A percentile compares a stretch with the other conserved stretches of the same genome.
phyloP scores from a whole-genome alignment of 2,329 filamentous ascomycete species.

The Zelopaecilomyces penicillatus region DNA sequence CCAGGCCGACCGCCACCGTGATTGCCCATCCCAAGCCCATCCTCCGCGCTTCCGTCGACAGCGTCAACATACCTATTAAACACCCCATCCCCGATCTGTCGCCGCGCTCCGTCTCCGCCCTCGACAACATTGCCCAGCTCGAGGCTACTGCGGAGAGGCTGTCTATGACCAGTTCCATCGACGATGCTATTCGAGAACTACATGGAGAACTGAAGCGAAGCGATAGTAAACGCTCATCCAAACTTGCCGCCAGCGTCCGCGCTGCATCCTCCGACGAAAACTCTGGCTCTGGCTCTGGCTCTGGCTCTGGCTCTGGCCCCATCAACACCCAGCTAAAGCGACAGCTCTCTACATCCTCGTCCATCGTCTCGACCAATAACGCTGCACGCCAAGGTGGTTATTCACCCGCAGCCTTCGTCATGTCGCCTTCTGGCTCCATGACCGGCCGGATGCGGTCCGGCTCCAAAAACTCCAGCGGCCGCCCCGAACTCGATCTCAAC shows the following conservation, averaged over 20 bases:
- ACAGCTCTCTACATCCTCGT: constrained; percentile 43
- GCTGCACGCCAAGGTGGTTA: constrained; percentile 61
- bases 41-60: constrained; percentile 38
- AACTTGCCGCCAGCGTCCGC: constrained; percentile 42
- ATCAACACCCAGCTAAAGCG: constrained; percentile 23
- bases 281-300: constrained; percentile 14
- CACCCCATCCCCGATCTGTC: constrained; percentile 56
- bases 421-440: constrained; percentile 57
- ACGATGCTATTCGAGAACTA: constrained; percentile 66
- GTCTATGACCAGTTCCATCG: constrained; percentile 66
- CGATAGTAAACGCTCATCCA: constrained; percentile 58
- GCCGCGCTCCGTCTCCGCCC: constrained; percentile 51
- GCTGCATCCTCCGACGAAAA: constrained; percentile 23
- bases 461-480: constrained; percentile 39
- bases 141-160: constrained; percentile 69
- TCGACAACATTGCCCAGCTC: constrained; percentile 62
- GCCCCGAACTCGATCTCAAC: constrained; percentile 37
- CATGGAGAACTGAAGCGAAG: constrained; percentile 62
- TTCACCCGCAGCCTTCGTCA: constrained; percentile 58
- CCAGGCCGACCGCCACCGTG: background rate
- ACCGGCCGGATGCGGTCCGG: constrained; percentile 47
- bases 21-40: constrained; percentile 35
- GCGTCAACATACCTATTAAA: constrained; percentile 36
- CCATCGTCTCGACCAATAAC: constrained; percentile 63
- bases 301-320: constrained; percentile 12